A percentile compares a stretch with the other conserved stretches of the same genome.
phyloP scores from a whole-genome alignment of 495 filamentous ascomycete genomes.

The Diplogelasinospora grovesii region DNA sequence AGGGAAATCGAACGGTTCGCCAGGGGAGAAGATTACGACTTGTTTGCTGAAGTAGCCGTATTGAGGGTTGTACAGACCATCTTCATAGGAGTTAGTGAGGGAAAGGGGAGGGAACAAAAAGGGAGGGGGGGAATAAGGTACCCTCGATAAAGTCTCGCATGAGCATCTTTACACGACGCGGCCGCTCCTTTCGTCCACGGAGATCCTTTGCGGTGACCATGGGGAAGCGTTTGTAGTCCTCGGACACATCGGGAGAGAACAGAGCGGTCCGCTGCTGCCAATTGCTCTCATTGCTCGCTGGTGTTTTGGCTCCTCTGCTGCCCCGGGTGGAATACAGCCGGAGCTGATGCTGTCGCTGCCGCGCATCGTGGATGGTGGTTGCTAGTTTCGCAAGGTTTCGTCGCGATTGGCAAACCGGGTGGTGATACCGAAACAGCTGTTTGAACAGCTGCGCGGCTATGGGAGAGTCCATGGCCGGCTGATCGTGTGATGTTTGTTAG shows the following conservation, averaged over 20 bases:
- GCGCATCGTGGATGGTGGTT: slow-evolving; percentile 33
- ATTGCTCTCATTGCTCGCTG: slow-evolving; percentile 38
- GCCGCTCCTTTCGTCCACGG: slow-evolving; percentile 63
- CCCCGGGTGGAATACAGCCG: slow-evolving; percentile 19
- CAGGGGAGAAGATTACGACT: slow-evolving; percentile 90
- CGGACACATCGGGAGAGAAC: slow-evolving; percentile 64
- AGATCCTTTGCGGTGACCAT: slow-evolving; percentile 77
- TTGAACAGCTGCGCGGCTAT: slow-evolving; percentile 71
- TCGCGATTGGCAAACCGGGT: slow-evolving; percentile 58
- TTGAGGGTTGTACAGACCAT: slow-evolving; percentile 92
- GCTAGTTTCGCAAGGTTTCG: slow-evolving; percentile 40
- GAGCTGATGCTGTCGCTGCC: slow-evolving; percentile 17
- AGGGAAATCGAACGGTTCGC: slow-evolving; percentile 89
- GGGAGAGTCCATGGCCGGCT: slow-evolving; percentile 94
- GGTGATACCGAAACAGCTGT: slow-evolving; percentile 74
- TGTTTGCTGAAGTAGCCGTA: slow-evolving; percentile 99
- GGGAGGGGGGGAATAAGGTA: slow-evolving; percentile 24
- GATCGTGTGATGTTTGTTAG: no score
- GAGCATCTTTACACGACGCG: slow-evolving; percentile 89
- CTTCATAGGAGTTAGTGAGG: slow-evolving; percentile 33
- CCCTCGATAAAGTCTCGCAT: slow-evolving; percentile 96
- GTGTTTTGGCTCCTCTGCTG: slow-evolving; percentile 13
- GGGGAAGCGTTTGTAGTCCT: slow-evolving; percentile 75
- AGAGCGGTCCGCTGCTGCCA: slow-evolving; percentile 78
- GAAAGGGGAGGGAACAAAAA: background rate